These are phyloP conservation scores for Podila horticola DNA, from an alignment of 192 early-diverging fungal species.

Conservation along the genomic window DNA sequence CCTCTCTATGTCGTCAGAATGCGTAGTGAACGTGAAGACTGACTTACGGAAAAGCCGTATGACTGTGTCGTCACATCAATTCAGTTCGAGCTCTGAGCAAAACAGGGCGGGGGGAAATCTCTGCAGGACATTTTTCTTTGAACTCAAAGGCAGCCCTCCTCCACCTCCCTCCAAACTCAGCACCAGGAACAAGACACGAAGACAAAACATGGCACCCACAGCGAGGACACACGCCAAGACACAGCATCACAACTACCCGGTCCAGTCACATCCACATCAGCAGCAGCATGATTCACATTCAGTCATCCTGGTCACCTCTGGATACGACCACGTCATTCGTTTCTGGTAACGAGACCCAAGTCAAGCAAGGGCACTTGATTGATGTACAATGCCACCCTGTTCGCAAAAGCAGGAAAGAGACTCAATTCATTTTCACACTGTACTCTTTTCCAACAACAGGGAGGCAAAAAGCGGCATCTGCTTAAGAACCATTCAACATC, in stretches of 20 bases:
- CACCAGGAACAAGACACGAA: too few species aligned
- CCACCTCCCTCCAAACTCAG: too few species aligned
- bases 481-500: conserved; percentile 80
- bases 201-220: conserved; percentile 16
- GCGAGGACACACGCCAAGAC: conserved; percentile 36
- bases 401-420: background rate
- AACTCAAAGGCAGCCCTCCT: too few species aligned
- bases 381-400: background rate
- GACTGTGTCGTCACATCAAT: too few species aligned
- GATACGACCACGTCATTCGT: conserved; percentile 81
- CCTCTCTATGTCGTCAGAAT: too few species aligned
- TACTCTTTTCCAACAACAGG: conserved; percentile 3
- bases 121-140: too few species aligned
- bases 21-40: too few species aligned
- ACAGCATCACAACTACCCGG: conserved; percentile 44
- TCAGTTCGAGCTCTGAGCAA: too few species aligned
- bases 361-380: background rate
- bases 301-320: conserved; percentile 76
- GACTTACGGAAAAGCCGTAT: too few species aligned
- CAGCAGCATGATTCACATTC: conserved; percentile 62
- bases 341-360: conserved; percentile 57
- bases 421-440: background rate
- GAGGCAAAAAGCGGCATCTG: conserved; percentile 75
- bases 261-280: conserved; percentile 28
- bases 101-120: too few species aligned